Evolutionary conservation across 306 rosid species (phyloP).

Genomic region (Rosa multiflora): DNA sequence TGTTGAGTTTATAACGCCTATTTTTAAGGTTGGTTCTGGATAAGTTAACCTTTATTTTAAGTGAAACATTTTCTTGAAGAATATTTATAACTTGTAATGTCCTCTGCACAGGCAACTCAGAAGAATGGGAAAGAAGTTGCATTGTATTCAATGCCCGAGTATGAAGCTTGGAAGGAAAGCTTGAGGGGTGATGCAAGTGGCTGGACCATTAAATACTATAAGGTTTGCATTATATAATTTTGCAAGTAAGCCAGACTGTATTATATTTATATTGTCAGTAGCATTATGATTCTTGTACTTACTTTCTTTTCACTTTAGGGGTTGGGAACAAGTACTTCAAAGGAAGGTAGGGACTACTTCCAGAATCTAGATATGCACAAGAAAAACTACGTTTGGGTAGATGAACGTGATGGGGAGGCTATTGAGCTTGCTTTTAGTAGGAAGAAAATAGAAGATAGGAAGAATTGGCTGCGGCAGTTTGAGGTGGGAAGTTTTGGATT

Average conservation of each 20-base stretch:
- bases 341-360: slow-evolving; percentile 92
- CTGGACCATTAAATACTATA: slow-evolving; percentile 91
- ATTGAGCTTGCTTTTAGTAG: slow-evolving; percentile 94
- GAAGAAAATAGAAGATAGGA: slow-evolving; percentile 91
- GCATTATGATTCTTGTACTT: not conserved
- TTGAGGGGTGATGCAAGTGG: slow-evolving; percentile 69
- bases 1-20: slow-evolving; percentile 90
- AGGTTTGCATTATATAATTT: slow-evolving; percentile 51
- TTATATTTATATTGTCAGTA: not conserved
- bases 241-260: not conserved
- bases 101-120: slow-evolving; percentile 64
- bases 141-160: slow-evolving; percentile 89
- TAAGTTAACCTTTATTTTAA: not conserved
- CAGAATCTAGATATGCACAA: slow-evolving; percentile 60
- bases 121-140: slow-evolving; percentile 64
- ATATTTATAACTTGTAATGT: not conserved
- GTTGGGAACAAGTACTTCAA: slow-evolving; percentile 92
- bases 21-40: slow-evolving; percentile 68
- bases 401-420: slow-evolving; percentile 79
- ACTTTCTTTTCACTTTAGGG: slow-evolving; percentile 49
- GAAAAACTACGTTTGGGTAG: slow-evolving; percentile 84
- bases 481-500: slow-evolving; percentile 52
- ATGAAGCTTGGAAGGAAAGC: slow-evolving; percentile 69
- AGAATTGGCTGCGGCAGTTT: slow-evolving; percentile 83
- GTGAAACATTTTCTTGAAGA: not conserved